phyloP scores from a whole-genome alignment of 805 yeast species.

The Tetrapisispora phaffii region DNA sequence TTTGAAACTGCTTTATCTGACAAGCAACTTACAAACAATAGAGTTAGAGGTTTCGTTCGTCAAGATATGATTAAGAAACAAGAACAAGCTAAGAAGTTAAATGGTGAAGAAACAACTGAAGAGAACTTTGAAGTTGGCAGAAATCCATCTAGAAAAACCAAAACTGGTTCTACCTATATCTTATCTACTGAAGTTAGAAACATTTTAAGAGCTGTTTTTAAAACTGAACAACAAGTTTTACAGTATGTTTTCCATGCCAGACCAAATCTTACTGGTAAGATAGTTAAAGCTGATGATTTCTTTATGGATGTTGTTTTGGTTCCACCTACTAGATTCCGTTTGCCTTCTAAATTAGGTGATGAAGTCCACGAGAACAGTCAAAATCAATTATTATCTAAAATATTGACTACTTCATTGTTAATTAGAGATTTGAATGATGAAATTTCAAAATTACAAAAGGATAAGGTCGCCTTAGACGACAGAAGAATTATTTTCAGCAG shows the following conservation, averaged over 20 bases:
- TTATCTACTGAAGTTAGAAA: constrained; percentile 81
- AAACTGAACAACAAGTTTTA: constrained; percentile 57
- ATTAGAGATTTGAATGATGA: constrained; percentile 87
- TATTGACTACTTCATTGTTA: constrained; percentile 67
- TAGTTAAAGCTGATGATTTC: constrained; percentile 66
- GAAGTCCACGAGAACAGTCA: constrained; percentile 91
- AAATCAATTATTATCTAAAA: constrained; percentile 74
- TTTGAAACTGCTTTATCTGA: constrained; percentile 81
- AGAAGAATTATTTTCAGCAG: constrained; percentile 73
- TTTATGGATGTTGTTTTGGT: constrained; percentile 83
- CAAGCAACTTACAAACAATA: constrained; percentile 70
- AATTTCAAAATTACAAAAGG: constrained; percentile 51
- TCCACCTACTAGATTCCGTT: constrained; percentile 92
- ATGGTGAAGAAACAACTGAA: constrained; percentile 24
- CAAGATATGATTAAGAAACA: constrained; percentile 53
- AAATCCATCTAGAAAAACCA: constrained; percentile 46
- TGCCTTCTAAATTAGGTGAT: constrained; percentile 95
- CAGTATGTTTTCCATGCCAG: constrained; percentile 72
- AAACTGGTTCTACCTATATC: constrained; percentile 73
- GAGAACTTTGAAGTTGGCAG: constrained; percentile 29
- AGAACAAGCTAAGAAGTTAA: constrained; percentile 22
- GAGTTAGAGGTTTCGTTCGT: constrained; percentile 69
- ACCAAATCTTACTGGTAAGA: constrained; percentile 43
- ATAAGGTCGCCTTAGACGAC: constrained; percentile 54
- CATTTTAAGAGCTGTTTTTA: constrained; percentile 65